Base-by-base conservation (phyloP, 1,284 basidiomycete genomes). In the Leccinum pallidistipes region DNA sequence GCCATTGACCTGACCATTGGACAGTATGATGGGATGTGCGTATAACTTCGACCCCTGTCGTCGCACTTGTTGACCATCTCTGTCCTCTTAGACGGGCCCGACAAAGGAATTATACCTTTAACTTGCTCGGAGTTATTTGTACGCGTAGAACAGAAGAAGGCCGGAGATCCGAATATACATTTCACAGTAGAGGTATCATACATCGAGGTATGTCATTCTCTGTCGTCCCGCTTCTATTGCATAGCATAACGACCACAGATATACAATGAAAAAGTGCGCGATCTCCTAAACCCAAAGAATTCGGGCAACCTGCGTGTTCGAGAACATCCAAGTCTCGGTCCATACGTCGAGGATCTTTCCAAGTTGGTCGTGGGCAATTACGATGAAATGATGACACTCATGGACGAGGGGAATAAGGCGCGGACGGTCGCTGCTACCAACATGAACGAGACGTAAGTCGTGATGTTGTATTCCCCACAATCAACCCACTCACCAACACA, bases 321-420 rank as follows among this genome's bases (percentile, higher is more conserved):
- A 70, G 97, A 99, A 77, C 97, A 98, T 77, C 97, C 97, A 8
- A 95, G 86, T 70, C 76, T 95, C 45, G 94, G 94, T 12, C 97
- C 97, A 8, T 99, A 99, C 73, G 97, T 99, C 59, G 97, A 99
- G 76, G 95, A 97, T 78, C 82, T 99, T 56, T 96, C 94, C 71
- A 95, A 95, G 76, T 86, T 98, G 53, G 90, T 92, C 31, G 97
- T 98, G 50, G 88, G 86, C 72, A 92, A 84, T 73, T 98, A 96
- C 75, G 84, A 90, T 27, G 96, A 97, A 74, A 97, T 99, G 88
- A 97, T 98, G 88, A 94, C 90, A 8, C 87, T 99, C 72, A 98
- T 98, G 96, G 97, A 99, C 79, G 97, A 99, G 76, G 97, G 97
- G 50, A 99, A 98, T 78, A 98, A 99, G 80, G 94, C 94, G 51